Evolutionary conservation across 305 asterid species (phyloP).

Genomic region (Rubia occidens): DNA sequence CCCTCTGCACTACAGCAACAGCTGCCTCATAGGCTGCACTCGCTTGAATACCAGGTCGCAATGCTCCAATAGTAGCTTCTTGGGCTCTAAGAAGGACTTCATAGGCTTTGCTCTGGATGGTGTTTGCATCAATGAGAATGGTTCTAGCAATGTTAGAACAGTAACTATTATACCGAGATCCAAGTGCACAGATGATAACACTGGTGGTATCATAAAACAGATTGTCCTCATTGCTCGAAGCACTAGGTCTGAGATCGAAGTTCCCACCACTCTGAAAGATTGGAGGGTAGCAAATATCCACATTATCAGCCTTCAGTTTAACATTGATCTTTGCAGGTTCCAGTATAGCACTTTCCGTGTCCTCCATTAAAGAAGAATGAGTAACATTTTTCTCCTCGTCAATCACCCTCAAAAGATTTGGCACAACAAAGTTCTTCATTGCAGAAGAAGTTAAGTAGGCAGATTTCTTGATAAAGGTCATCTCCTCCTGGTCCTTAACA

Average conservation of each 20-base stretch:
- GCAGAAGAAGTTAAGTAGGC: constrained; percentile 54
- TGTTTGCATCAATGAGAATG: constrained; percentile 50
- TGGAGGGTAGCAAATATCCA: constrained; percentile 75
- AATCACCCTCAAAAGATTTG: constrained; percentile 51
- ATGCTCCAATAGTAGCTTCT: constrained; percentile 55
- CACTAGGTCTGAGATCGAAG: constrained; percentile 67
- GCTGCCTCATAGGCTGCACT: constrained; percentile 51
- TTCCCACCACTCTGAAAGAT: constrained; percentile 72
- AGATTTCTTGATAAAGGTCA: constrained; percentile 53
- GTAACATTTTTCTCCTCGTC: constrained; percentile 63
- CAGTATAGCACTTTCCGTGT: constrained; percentile 57
- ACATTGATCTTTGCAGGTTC: constrained; percentile 52
- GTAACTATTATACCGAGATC: constrained; percentile 66
- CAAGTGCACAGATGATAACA: constrained; percentile 62
- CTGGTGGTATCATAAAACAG: constrained; percentile 52
- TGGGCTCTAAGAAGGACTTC: constrained; percentile 67
- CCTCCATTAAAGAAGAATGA: constrained; percentile 54
- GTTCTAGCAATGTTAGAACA: constrained; percentile 73
- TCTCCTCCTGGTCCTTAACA: constrained; percentile 47
- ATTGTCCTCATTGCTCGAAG: constrained; percentile 50
- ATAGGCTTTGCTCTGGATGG: constrained; percentile 54
- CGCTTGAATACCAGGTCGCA: constrained; percentile 52
- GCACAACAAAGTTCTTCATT: constrained; percentile 64
- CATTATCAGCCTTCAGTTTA: constrained; percentile 64
- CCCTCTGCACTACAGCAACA: constrained; percentile 43